Evolutionary conservation across 371 early-diverging fungal species (phyloP).

Genomic region (Batrachochytrium dendrobatidis): DNA sequence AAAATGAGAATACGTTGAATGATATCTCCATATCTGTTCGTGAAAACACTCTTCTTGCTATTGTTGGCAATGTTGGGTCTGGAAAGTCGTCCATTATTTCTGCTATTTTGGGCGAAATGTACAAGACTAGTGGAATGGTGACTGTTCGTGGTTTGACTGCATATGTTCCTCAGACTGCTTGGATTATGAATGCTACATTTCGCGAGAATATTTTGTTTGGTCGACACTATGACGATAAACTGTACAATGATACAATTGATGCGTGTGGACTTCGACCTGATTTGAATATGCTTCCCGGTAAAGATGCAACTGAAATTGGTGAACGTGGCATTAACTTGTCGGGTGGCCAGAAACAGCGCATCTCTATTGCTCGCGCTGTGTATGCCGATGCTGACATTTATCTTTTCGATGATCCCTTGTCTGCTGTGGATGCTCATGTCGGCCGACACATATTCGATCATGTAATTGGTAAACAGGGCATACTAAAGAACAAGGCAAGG

Average conservation of each 20-base stretch:
- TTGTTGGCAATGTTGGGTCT: conserved; percentile 85
- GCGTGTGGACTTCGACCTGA: conserved; percentile 64
- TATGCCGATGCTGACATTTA: conserved; percentile 79
- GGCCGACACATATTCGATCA: conserved; percentile 76
- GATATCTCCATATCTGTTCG: conserved; percentile 58
- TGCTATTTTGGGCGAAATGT: conserved; percentile 82
- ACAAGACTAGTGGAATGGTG: conserved; percentile 60
- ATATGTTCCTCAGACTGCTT: conserved; percentile 81
- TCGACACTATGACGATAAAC: conserved; percentile 60
- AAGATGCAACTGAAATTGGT: conserved; percentile 91
- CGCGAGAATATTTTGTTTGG: conserved; percentile 93
- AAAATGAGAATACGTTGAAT: conserved; percentile 40
- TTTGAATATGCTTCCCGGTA: conserved; percentile 66
- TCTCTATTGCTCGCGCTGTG: conserved; percentile 50
- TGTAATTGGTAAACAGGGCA: conserved; percentile 72
- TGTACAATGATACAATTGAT: conserved; percentile 54
- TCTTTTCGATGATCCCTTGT: conserved; percentile 58
- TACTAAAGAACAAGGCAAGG: conserved; percentile 71
- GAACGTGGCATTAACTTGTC: conserved; percentile 87
- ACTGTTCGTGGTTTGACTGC: conserved; percentile 72
- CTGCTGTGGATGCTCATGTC: conserved; percentile 91
- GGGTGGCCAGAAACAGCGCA: conserved; percentile 49
- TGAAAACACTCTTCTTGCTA: conserved; percentile 58
- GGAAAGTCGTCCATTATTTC: conserved; percentile 81
- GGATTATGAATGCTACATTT: conserved; percentile 89